phyloP scores from a whole-genome alignment of 1,284 basidiomycete genomes.

The Boletus semigastroideus region DNA sequence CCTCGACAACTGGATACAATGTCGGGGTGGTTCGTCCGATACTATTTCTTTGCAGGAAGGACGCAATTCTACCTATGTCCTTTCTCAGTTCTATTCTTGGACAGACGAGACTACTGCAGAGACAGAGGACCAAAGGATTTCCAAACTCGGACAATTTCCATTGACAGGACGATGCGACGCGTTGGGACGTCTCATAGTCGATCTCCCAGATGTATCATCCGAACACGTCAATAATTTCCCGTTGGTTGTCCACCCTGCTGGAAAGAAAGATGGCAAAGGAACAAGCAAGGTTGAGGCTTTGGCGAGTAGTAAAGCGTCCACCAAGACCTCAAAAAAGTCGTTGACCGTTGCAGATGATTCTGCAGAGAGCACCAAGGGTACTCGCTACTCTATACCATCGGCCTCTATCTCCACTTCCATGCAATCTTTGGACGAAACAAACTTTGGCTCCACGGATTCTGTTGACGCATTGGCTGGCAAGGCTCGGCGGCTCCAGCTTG shows the following conservation, averaged over 20 bases:
- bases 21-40: neutral
- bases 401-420: neutral
- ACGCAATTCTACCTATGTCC: neutral
- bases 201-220: neutral
- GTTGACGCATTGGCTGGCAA: neutral
- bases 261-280: neutral
- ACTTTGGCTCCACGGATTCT: neutral
- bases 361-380: neutral
- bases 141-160: neutral
- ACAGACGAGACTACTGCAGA: neutral
- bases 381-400: neutral
- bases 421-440: neutral
- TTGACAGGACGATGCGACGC: constrained; percentile 7
- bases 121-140: neutral
- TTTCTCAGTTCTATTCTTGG: neutral
- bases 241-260: neutral
- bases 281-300: neutral
- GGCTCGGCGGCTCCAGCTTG: neutral
- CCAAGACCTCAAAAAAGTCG: neutral
- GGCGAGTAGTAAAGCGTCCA: neutral
- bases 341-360: neutral
- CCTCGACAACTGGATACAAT: neutral
- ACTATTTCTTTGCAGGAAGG: neutral
- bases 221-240: neutral
- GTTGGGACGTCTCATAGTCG: constrained; percentile 7